Base-by-base conservation (phyloP, 1,284 basidiomycete genomes). In the Sphaerobolus stellatus region DNA sequence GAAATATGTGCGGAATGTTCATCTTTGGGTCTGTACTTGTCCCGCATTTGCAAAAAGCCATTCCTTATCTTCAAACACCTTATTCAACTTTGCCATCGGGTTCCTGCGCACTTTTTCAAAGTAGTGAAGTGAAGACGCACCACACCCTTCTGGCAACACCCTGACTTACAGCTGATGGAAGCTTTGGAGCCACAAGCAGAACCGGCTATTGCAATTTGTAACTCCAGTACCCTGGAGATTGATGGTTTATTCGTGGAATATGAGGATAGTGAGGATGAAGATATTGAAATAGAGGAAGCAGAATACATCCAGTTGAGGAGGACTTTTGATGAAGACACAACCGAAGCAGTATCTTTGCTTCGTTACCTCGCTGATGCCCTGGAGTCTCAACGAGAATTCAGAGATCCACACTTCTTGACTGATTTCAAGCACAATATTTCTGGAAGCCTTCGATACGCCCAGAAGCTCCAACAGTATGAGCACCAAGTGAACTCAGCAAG, bases 41-140 rank as follows among this genome's bases (percentile, higher is more conserved):
- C 68, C 65, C 2, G 30, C 33, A 18, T 62, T 71, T 33, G 54
- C 46, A 2, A 62, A 46, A 52, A 65, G 64, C 58, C 61, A 16
- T 70, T 71, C 56, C 62, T 72, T 1, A 29, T 71, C 36, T 72
- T 69, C 61, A 72, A 72, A 49, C 70, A 72, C 52, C 61, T 68
- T 8, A 61, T 72, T 7, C 69, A 71, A 45, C 14, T 36, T 2
- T 50, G 68, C 4, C 50, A 64, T 13, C 56, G 47, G 3, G 66
- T 70, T 1, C 58, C 61, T 3, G 60, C 68, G 1, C 50, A 52
- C 4, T 72, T 71, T 59, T 72, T 71, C 58, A 58, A 65, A 4
- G 61, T 68, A 44, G 66, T 62, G 5, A 56, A 52, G 22, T 50
- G 63, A 4, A 61, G 61, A 33, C 59, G 65, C 0, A 61, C 59